These are phyloP conservation scores for Platanthera zijinensis DNA, from an alignment of 106 monocot genomes.

Conservation along the genomic window DNA sequence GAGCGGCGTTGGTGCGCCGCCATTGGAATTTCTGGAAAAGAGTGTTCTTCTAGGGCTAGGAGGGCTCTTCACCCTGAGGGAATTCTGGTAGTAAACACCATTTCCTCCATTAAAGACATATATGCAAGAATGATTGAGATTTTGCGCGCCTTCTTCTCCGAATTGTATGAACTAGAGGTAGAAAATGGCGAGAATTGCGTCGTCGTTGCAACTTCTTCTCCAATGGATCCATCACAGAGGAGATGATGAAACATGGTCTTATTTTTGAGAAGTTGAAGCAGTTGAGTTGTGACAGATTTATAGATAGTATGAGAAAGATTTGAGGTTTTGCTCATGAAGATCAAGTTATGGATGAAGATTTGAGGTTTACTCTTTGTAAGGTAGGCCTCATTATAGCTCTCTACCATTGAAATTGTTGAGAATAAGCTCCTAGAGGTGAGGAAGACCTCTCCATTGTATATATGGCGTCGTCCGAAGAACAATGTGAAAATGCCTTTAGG, in stretches of 20 bases:
- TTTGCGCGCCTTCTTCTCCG: slow-evolving; percentile 44
- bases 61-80: slow-evolving; percentile 29
- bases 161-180: slow-evolving; percentile 64
- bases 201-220: slow-evolving; percentile 34
- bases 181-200: slow-evolving; percentile 71
- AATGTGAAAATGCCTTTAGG: no score
- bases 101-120: slow-evolving; percentile 24
- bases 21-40: slow-evolving; percentile 37
- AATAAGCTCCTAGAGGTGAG: no score
- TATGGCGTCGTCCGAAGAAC: no score
- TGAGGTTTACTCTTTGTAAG: not conserved
- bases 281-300: slow-evolving; percentile 15
- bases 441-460: no score
- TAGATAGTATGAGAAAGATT: slow-evolving; percentile 27
- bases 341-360: not conserved
- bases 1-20: slow-evolving; percentile 45
- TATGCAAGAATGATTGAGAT: slow-evolving; percentile 27
- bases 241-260: not conserved
- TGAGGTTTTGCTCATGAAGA: slow-evolving; percentile 7
- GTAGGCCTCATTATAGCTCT: no score
- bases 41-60: slow-evolving; percentile 36
- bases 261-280: slow-evolving; percentile 27
- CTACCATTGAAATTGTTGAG: no score
- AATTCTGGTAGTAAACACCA: slow-evolving; percentile 62
- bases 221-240: not conserved